Conservation (phyloP, 176 grass and related monocot genomes). For the Oryza brachyantha region DNA sequence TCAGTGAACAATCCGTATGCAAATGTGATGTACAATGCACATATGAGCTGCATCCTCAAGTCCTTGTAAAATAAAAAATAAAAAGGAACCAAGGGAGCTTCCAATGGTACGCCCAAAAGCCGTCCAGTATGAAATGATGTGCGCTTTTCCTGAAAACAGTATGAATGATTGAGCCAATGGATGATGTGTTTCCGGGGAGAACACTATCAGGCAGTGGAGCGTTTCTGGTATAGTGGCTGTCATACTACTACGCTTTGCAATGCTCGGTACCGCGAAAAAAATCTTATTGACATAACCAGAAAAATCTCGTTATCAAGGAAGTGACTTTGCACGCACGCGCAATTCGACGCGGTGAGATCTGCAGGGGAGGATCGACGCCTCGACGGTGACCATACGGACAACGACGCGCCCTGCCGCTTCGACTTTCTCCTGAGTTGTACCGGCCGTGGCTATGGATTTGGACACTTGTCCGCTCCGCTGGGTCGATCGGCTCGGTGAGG, state of each 20-base stretch:
- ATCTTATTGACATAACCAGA: too few relatives aligned
- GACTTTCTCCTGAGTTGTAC: not conserved
- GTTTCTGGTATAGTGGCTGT: not conserved
- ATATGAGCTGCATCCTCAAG: not conserved
- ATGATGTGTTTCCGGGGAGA: not conserved
- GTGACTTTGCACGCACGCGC: not conserved
- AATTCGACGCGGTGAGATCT: not conserved
- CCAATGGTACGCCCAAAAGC: not conserved
- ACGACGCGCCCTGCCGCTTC: not conserved
- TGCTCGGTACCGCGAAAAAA: not conserved
- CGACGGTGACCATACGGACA: not conserved
- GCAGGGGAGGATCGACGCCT: not conserved
- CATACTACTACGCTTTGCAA: not conserved
- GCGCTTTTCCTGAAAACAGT: not conserved
- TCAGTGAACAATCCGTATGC: not conserved
- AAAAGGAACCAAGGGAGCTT: not conserved
- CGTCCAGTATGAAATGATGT: not conserved
- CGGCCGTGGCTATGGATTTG: not conserved
- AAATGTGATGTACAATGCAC: constrained; percentile 23
- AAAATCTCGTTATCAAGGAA: not conserved
- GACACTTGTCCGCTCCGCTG: not conserved
- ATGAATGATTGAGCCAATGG: not conserved
- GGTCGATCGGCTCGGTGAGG: not conserved
- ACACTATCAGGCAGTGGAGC: not conserved
- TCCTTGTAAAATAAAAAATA: not conserved